phyloP scores from a whole-genome alignment of 805 yeast genomes.

The Kodamaea neixiangensis region DNA sequence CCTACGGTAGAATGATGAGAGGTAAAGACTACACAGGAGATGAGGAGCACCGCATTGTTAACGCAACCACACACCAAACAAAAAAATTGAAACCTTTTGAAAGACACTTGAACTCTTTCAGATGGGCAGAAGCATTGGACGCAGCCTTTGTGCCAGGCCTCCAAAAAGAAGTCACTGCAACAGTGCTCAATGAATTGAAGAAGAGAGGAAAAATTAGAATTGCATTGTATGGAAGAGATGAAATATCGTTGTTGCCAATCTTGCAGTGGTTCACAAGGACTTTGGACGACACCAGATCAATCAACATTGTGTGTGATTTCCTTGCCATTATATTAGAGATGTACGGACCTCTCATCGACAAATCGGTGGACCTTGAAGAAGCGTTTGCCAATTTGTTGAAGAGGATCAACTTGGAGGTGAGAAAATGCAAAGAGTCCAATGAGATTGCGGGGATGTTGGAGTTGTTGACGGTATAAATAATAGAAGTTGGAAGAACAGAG shows the following conservation, averaged over 20 bases:
- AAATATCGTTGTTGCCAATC: conserved; percentile 79
- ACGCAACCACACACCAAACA: conserved; percentile 52
- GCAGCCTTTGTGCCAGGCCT: conserved; percentile 78
- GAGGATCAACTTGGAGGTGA: conserved; percentile 67
- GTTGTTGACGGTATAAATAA: conserved; percentile 55
- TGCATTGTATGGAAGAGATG: conserved; percentile 83
- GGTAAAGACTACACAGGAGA: conserved; percentile 93
- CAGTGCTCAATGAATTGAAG: conserved; percentile 83
- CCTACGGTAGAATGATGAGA: conserved; percentile 79
- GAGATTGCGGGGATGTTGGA: conserved; percentile 93
- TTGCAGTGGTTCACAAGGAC: conserved; percentile 78
- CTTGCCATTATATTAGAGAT: conserved; percentile 67
- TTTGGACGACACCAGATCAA: conserved; percentile 77
- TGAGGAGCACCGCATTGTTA: conserved; percentile 71
- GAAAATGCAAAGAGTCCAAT: conserved; percentile 82
- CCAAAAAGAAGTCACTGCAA: conserved; percentile 75
- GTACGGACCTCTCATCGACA: conserved; percentile 73
- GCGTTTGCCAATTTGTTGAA: conserved; percentile 60
- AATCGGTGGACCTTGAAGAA: conserved; percentile 76
- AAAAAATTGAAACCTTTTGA: conserved; percentile 82
- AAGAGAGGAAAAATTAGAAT: conserved; percentile 85
- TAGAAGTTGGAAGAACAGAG: neutral
- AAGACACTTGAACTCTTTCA: conserved; percentile 78
- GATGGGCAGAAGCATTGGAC: conserved; percentile 92
- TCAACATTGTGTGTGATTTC: conserved; percentile 65